phyloP scores from a whole-genome alignment of 176 grass and related monocot species.

The Rhynchospora breviuscula region DNA sequence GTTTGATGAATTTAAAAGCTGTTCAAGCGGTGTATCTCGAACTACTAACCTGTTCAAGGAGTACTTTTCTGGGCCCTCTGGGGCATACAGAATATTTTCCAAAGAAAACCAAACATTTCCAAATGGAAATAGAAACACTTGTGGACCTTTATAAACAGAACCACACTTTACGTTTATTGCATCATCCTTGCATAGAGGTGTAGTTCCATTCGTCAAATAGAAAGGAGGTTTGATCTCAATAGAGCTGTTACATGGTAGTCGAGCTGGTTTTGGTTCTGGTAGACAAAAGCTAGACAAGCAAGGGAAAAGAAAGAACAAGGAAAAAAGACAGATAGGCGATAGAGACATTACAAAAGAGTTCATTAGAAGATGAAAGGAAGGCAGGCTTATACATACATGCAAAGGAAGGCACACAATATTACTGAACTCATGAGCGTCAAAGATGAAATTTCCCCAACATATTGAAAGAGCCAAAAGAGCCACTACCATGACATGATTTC shows the following conservation, averaged over 20 bases:
- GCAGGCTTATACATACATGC: neutral
- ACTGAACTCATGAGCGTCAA: neutral
- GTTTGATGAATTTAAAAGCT: neutral
- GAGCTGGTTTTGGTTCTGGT: neutral
- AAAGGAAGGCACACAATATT: neutral
- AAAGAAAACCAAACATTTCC: neutral
- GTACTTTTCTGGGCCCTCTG: too few species aligned
- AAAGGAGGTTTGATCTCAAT: slow-evolving; percentile 6
- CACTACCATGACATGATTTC: neutral
- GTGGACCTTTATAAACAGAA: neutral
- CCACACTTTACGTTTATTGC: neutral
- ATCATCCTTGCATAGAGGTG: neutral
- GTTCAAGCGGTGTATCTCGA: neutral
- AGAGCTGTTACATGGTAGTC: neutral
- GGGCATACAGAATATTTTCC: neutral
- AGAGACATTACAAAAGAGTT: neutral
- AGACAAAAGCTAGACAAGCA: neutral
- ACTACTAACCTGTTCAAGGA: neutral
- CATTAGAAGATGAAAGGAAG: neutral
- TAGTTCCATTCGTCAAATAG: neutral
- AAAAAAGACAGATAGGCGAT: neutral
- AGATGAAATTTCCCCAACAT: neutral
- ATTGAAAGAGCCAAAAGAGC: neutral
- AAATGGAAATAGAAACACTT: neutral
- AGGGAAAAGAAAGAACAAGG: neutral